These are phyloP conservation scores for Kodamaea laetipori DNA, from an alignment of 805 yeast genomes.

Conservation along the genomic window DNA sequence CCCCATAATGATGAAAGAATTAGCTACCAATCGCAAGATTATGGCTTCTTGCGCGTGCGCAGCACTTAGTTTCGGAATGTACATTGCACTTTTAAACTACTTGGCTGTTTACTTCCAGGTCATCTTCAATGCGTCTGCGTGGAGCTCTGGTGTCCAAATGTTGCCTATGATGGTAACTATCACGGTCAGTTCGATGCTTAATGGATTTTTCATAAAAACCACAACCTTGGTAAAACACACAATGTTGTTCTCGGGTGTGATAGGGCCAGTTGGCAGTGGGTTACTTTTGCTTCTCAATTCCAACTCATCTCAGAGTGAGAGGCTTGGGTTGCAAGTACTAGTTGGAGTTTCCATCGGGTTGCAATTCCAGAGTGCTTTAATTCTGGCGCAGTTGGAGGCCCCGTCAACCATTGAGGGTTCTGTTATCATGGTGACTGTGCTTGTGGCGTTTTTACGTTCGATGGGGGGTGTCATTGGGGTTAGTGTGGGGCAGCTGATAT, in stretches of 20 bases:
- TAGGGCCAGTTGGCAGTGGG: slow-evolving; percentile 15
- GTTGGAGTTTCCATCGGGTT: slow-evolving; percentile 20
- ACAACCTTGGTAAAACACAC: slow-evolving; percentile 17
- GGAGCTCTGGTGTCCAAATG: slow-evolving; percentile 48
- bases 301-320: slow-evolving; percentile 6
- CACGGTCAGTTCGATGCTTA: slow-evolving; percentile 36
- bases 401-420: slow-evolving; percentile 38
- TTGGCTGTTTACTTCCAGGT: slow-evolving; percentile 52
- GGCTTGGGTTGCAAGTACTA: slow-evolving; percentile 19
- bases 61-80: slow-evolving; percentile 18
- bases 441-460: slow-evolving; percentile 34
- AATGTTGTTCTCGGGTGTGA: slow-evolving; percentile 15
- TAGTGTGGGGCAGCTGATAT: slow-evolving; percentile 33
- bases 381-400: slow-evolving; percentile 39
- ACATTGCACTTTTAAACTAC: slow-evolving; percentile 27
- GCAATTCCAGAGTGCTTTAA: slow-evolving; percentile 31
- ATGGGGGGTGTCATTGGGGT: slow-evolving; percentile 37
- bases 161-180: slow-evolving; percentile 46
- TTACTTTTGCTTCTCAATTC: slow-evolving; percentile 13
- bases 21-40: slow-evolving; percentile 31
- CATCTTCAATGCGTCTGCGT: slow-evolving; percentile 41
- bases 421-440: slow-evolving; percentile 35
- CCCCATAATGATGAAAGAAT: slow-evolving; percentile 50
- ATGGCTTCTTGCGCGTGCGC: slow-evolving; percentile 30
- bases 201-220: slow-evolving; percentile 23